Evolutionary conservation across 495 filamentous ascomycete genomes (phyloP), one percentile per base, ranked within the genome.

Genomic region (Hyaloscypha variabilis): DNA sequence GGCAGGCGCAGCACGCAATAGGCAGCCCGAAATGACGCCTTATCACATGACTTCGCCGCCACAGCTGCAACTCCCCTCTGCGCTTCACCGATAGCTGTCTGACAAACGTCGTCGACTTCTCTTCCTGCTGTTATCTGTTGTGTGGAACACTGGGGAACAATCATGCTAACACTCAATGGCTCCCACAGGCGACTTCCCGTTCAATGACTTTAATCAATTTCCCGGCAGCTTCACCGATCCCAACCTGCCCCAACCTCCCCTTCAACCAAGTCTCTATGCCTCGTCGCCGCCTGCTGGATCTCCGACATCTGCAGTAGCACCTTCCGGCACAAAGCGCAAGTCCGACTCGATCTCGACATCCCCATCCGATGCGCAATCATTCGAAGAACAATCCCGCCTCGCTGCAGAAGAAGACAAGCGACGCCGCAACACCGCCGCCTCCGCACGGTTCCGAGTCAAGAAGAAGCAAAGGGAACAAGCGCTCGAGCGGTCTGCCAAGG

Each of bases 391-490:
- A 66, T 84, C 93, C 36, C 85, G 92, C 36, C 69, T 87, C 17
- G 93, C 92, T 19, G 94, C 95, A 31, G 95, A 99, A 77, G 95
- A 99, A 80, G 95, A 99, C 77, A 97, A 97, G 76, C 91, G 95
- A 13, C 88, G 94, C 53, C 91, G 95, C 66, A 99, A 99, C 78
- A 99, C 95, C 1, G 95, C 95, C 39, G 95, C 95, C 50, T 91
- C 87, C 57, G 95, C 95, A 24, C 90, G 95, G 60, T 99, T 99
- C 86, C 91, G 95, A 63, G 87, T 96, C 72, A 99, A 99, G 87
- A 99, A 99, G 91, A 99, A 99, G 86, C 92, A 96, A 78, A 91
- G 95, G 60, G 95, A 99, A 80, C 91, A 95, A 74, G 89, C 90
- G 3, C 90, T 99, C 64, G 95, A 98, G 80, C 88, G 89, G 62